Evolutionary conservation across 129 eudicot genomes (phyloP).

Genomic region (Gnaphalium uliginosum): DNA sequence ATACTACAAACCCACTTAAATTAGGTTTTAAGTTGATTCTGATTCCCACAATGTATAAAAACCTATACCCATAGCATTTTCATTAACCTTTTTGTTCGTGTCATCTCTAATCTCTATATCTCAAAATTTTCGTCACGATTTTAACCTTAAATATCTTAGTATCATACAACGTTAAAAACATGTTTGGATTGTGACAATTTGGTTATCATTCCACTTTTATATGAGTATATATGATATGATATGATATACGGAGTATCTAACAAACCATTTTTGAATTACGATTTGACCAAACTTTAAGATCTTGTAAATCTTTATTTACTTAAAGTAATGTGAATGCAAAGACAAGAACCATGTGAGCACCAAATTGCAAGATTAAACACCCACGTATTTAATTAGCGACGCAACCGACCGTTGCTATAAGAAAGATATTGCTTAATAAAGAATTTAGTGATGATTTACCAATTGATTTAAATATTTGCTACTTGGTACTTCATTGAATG

Average conservation of each 20-base stretch:
- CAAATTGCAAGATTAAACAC: conserved; percentile 21
- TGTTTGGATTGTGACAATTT: background rate
- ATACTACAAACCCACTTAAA: too few relatives aligned
- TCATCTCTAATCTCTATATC: too few relatives aligned
- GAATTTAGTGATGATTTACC: conserved; percentile 20
- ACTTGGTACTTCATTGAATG: conserved; percentile 28
- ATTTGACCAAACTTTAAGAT: conserved; percentile 11
- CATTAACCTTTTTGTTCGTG: too few relatives aligned
- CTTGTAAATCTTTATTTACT: conserved; percentile 5
- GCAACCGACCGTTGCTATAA: conserved; percentile 19
- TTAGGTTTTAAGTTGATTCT: too few relatives aligned
- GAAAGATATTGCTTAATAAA: conserved; percentile 14
- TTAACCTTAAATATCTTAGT: too few relatives aligned
- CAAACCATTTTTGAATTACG: background rate
- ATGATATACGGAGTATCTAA: too few relatives aligned
- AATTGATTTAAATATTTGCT: conserved; percentile 32
- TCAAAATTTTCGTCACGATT: too few relatives aligned
- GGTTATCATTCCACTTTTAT: background rate
- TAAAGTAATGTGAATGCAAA: conserved; percentile 9
- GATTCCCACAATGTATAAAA: too few relatives aligned
- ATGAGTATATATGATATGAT: background rate
- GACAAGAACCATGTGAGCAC: conserved; percentile 19
- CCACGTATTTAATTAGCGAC: background rate
- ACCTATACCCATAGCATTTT: too few relatives aligned
- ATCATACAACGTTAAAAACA: too few relatives aligned